phyloP scores from a whole-genome alignment of 345 rosid genomes.

The Eucalyptus viminalis region DNA sequence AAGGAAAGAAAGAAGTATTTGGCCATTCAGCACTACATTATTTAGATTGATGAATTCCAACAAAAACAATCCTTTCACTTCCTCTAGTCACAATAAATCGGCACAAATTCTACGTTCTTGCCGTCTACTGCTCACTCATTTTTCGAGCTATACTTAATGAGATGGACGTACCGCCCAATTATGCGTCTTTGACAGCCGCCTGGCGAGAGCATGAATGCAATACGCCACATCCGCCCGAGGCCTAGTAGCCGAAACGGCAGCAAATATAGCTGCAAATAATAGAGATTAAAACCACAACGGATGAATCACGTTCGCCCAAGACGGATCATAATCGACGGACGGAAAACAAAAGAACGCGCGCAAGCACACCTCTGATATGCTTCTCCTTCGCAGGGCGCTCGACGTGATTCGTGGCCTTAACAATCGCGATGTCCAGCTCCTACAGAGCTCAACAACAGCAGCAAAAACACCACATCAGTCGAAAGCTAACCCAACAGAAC shows the following conservation, averaged over 20 bases:
- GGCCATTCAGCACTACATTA: background rate
- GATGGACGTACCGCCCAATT: constrained; percentile 85
- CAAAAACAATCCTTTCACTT: background rate
- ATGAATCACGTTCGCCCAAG: background rate
- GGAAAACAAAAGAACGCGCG: background rate
- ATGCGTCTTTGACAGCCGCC: constrained; percentile 77
- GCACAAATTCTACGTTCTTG: background rate
- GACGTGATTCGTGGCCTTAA: constrained; percentile 91
- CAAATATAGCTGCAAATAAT: constrained; percentile 62
- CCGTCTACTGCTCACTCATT: background rate
- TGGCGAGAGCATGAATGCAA: constrained; percentile 87
- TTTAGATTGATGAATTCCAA: background rate
- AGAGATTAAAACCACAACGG: background rate
- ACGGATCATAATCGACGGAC: background rate
- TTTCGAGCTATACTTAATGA: background rate
- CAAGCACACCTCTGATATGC: constrained; percentile 56
- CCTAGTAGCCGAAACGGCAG: constrained; percentile 90
- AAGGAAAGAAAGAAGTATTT: background rate
- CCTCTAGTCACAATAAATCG: background rate
- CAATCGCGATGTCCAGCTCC: constrained; percentile 97
- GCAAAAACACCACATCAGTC: background rate
- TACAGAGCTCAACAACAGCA: background rate
- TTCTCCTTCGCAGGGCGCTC: constrained; percentile 89
- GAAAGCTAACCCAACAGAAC: background rate
- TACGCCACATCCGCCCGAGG: constrained; percentile 99